Evolutionary conservation across 345 rosid genomes (phyloP).

Genomic region (Eucalyptus albens): DNA sequence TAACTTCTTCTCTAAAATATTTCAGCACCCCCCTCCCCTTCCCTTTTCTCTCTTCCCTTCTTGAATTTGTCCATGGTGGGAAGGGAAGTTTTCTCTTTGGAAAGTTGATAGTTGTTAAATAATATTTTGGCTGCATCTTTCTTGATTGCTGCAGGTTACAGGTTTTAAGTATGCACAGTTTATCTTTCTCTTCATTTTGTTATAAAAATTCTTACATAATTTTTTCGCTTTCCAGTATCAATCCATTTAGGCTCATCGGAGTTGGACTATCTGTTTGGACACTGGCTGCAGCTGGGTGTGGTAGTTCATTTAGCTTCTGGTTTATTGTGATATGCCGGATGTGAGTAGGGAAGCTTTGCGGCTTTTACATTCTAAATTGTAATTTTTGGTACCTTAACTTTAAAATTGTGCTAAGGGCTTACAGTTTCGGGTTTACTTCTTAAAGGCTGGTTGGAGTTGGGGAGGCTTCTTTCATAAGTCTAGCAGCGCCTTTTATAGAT

Average conservation of each 20-base stretch:
- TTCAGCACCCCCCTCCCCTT: background rate
- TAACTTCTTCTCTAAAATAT: background rate
- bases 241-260: constrained; percentile 79
- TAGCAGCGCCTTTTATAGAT: constrained; percentile 96
- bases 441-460: constrained; percentile 96
- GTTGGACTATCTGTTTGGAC: constrained; percentile 95
- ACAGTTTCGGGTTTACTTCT: background rate
- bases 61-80: background rate
- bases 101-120: background rate
- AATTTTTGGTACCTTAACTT: background rate
- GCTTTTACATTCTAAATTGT: background rate
- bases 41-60: background rate
- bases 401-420: background rate
- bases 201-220: background rate
- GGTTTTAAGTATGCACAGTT: background rate
- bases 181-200: background rate
- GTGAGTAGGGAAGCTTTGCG: constrained; percentile 20
- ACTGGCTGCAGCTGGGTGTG: constrained; percentile 69
- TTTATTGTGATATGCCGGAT: constrained; percentile 62
- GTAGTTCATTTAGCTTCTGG: constrained; percentile 70
- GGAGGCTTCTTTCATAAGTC: constrained; percentile 96
- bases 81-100: background rate
- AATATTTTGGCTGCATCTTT: background rate
- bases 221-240: constrained; percentile 33
- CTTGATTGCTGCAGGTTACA: background rate